Evolutionary conservation across 768 basidiomycete genomes (phyloP), one percentile per base, ranked within the genome.

Genomic region (Cyclocybe cylindracea): DNA sequence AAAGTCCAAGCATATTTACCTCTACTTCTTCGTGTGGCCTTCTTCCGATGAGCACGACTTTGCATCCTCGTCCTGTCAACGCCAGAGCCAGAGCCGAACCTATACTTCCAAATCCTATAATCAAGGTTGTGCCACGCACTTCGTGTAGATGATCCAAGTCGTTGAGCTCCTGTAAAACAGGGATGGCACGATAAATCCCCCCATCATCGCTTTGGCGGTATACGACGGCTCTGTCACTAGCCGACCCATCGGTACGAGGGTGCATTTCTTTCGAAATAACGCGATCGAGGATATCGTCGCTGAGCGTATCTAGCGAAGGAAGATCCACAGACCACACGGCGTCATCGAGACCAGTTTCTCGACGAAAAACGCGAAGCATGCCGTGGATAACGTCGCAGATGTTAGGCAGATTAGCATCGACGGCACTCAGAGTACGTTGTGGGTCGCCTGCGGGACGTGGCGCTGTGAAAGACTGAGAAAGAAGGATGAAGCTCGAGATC

Each of bases 301-400:
- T 19, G 19, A 58, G 34, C 2, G 7, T 47, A 36, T 44, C 36
- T 16, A 61, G 13, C 7, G 24, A 5, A 2, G 62, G 62, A 2
- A 67, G 39, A 49, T 65, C 64, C 24, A 67, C 51, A 39, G 56
- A 54, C 62, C 59, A 64, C 10, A 58, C 44, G 7, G 44, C 55
- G 10, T 39, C 45, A 36, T 64, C 50, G 5, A 62, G 49, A n/a
- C 63, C 61, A 10, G 54, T 50, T 39, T 70, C 67, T 10, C 62
- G 53, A 42, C 65, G 63, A 51, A 62, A 68, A 3, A 66, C 68
- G 2, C 67, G 60, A 8, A 68, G 47, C 63, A 68, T 63, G 18
- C 66, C 66, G 35, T 65, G 65, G 18, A 65, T 46, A 38, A 68
- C 47, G 4, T 63, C 18, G 49, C 67, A 62, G 0, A 59, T 38